Evolutionary conservation across 129 eudicot genomes (phyloP), one percentile per base, ranked within the genome.

Genomic region (Tagetes erecta): DNA sequence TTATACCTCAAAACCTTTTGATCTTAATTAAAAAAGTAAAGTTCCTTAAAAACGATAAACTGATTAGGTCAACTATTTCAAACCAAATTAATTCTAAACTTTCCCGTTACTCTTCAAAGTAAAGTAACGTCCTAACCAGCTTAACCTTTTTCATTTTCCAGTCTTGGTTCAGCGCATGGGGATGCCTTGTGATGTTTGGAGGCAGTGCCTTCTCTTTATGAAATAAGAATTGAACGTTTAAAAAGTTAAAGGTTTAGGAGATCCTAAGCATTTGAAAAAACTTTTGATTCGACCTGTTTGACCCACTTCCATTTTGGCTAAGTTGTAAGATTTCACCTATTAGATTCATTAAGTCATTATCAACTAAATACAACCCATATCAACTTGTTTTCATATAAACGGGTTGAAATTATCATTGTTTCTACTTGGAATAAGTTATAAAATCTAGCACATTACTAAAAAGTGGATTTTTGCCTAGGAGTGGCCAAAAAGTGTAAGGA

Each of bases 391-490:
- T 60, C 20, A 60, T 58, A 8, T 58, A 58, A 58, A 58, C 1
- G 39, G 40, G 64, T 33, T 58, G 37, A 58, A 33, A 8, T 33
- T 58, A 5, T 6, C 38, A 35, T 13, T 62, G 14, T 62, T 40
- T 68, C 62, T 9, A 69, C 5, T 76, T 42, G 53, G 75, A 49
- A 62, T 52, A 38, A 33, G 20, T 71, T 38, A 34, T 58, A 31
- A 46, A 42, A 50, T 9, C 30, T 62, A 35, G 36, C 59, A 11
- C 60, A 41, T 56, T 65, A 74, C 79, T 70, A 75, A 74, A 74
- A 44, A 41, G 62, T 77, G 41, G 38, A 71, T 58, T 74, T 67
- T 67, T 84, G 59, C 58, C 59, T 88, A 88, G 89, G 92, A 72
- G 50, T 82, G 69, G 74, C 70, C 35, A 31, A 79, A 76, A 83